phyloP scores from a whole-genome alignment of 2,329 filamentous ascomycete species.

The Nemania serpens region DNA sequence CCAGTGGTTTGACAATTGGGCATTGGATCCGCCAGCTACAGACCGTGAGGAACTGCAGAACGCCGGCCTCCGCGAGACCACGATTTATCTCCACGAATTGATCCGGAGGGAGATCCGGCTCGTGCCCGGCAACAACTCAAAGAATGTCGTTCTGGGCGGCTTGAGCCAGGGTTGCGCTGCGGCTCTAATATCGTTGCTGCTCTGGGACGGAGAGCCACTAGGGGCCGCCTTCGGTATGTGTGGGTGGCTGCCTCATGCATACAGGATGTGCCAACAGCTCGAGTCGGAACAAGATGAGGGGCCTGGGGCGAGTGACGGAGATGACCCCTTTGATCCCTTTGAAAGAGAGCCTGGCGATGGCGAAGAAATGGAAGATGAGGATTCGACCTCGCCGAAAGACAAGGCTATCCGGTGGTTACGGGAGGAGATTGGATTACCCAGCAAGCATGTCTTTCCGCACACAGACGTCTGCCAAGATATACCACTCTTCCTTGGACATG shows the following conservation, averaged over 20 bases:
- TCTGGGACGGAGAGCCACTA: neutral
- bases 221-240: neutral
- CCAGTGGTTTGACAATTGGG: neutral
- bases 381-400: neutral
- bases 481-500: neutral
- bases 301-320: neutral
- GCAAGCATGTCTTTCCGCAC: neutral
- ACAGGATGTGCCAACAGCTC: neutral
- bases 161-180: neutral
- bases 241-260: neutral
- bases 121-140: neutral
- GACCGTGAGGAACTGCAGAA: neutral
- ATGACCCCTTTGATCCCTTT: neutral
- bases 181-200: neutral
- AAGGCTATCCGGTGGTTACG: neutral
- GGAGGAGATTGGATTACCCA: neutral
- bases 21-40: neutral
- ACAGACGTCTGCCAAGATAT: neutral
- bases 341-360: neutral
- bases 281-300: neutral
- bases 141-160: neutral
- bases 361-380: neutral
- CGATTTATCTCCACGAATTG: neutral
- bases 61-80: neutral
- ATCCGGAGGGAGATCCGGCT: neutral